Conservation (phyloP, 2,329 filamentous ascomycete species). For the Penicillium verrucosum region DNA sequence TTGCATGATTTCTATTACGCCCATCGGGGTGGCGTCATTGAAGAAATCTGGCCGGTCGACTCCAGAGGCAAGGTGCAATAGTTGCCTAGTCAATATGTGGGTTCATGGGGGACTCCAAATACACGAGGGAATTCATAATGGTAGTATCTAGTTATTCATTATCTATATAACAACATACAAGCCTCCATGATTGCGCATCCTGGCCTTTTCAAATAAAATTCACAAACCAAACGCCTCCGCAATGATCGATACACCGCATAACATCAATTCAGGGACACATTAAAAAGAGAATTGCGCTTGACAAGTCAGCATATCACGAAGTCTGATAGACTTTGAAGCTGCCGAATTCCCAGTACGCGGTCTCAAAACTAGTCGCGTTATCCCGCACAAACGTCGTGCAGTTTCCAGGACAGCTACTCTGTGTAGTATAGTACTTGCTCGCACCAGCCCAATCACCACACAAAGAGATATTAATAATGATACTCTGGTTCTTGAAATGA, state of each 20-base stretch:
- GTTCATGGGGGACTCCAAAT: too few relatives aligned
- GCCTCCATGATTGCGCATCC: neutral
- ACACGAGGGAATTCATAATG: neutral
- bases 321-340: conserved; percentile 58
- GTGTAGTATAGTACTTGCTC: conserved; percentile 30
- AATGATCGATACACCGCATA: neutral
- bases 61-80: conserved; percentile 53
- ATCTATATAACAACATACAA: neutral
- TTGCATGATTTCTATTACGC: conserved; percentile 53
- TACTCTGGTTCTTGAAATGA: conserved; percentile 64
- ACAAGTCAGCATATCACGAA: neutral
- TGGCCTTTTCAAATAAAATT: neutral
- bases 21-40: conserved; percentile 47
- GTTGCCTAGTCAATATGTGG: neutral
- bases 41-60: conserved; percentile 54
- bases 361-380: conserved; percentile 54
- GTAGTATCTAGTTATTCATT: neutral
- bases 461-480: conserved; percentile 63
- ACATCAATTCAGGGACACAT: neutral
- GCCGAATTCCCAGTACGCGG: conserved; percentile 65
- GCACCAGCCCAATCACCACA: conserved; percentile 55
- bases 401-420: conserved; percentile 47
- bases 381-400: conserved; percentile 59
- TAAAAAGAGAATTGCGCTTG: neutral
- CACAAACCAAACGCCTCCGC: neutral